phyloP scores from a whole-genome alignment of 1,139 yeast species.

The Diutina pseudorugosa region DNA sequence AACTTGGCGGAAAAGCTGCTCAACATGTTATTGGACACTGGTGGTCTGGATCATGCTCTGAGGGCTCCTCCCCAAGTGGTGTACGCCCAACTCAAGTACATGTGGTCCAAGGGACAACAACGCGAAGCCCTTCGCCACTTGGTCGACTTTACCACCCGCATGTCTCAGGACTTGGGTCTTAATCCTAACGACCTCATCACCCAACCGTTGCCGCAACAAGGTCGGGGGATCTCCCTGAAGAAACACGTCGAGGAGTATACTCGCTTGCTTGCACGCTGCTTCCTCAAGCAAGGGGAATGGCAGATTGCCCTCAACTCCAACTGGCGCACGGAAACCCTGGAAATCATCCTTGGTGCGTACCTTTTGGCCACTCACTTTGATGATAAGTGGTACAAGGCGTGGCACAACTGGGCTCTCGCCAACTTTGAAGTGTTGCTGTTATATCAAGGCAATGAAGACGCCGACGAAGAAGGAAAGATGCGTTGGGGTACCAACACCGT shows the following conservation, averaged over 20 bases:
- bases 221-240: slow-evolving; percentile 47
- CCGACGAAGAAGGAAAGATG: not conserved
- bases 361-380: slow-evolving; percentile 92
- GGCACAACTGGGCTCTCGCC: slow-evolving; percentile 99
- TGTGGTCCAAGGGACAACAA: slow-evolving; percentile 94
- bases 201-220: slow-evolving; percentile 72
- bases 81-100: slow-evolving; percentile 88
- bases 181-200: slow-evolving; percentile 73
- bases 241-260: slow-evolving; percentile 77
- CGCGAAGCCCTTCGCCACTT: slow-evolving; percentile 78
- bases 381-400: slow-evolving; percentile 89
- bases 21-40: slow-evolving; percentile 58
- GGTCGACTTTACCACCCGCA: slow-evolving; percentile 80
- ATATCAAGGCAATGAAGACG: slow-evolving; percentile 10
- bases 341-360: slow-evolving; percentile 79
- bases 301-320: slow-evolving; percentile 66
- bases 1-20: slow-evolving; percentile 89
- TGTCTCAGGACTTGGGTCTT: slow-evolving; percentile 79
- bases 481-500: slow-evolving; percentile 15
- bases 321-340: slow-evolving; percentile 77
- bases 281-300: slow-evolving; percentile 98
- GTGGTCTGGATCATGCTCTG: slow-evolving; percentile 48
- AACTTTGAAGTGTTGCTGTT: slow-evolving; percentile 88
- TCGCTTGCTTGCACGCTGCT: slow-evolving; percentile 83
- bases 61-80: slow-evolving; percentile 93